Evolutionary conservation across 768 basidiomycete species (phyloP), one percentile per base, ranked within the genome.

Genomic region (Pleurotus tuber-regium): DNA sequence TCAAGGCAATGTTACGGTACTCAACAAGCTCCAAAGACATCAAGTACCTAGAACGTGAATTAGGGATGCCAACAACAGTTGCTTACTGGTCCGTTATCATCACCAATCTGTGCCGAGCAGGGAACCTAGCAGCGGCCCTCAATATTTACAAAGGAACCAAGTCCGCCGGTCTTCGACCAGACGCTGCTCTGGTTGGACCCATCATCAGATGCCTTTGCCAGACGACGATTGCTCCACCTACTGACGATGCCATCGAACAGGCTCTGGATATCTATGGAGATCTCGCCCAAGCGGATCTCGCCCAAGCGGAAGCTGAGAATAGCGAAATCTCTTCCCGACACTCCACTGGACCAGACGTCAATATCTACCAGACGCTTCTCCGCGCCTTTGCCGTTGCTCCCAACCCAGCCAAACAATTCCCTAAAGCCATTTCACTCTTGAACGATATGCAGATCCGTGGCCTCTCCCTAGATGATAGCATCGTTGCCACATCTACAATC

Each of bases 361-460:
- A 72, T 35, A 74, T 87, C 36, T 89, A 82, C 58, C 73, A 79
- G 9, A 70, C 67, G 11, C 67, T 86, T 26, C 66, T 84, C 11
- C 77, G 76, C 4, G 76, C 75, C 7, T 63, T 83, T 40, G 63
- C 72, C 42, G 66, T 72, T 2, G 75, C 80, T 1, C 49, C 61
- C 21, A 70, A 82, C 43, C 59, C 69, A n/a, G 53, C 64, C 50
- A 78, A 78, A 53, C 80, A 83, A 56, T 69, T 74, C 52, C 69
- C 74, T 4, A 63, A 75, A 5, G 76, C 78, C 0, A 57, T 76
- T 29, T 64, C 71, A 7, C 70, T 94, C 21, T 57, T 91, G 14
- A 72, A 78, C 31, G 88, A 92, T 56, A 88, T 94, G 82, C 72
- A 80, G 36, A 50, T 59, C 3, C 77, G 80, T 28, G 63, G 70